Evolutionary conservation across 441 rosid species (phyloP), one percentile per base, ranked within the genome.

Genomic region (Adansonia rubrostipa): DNA sequence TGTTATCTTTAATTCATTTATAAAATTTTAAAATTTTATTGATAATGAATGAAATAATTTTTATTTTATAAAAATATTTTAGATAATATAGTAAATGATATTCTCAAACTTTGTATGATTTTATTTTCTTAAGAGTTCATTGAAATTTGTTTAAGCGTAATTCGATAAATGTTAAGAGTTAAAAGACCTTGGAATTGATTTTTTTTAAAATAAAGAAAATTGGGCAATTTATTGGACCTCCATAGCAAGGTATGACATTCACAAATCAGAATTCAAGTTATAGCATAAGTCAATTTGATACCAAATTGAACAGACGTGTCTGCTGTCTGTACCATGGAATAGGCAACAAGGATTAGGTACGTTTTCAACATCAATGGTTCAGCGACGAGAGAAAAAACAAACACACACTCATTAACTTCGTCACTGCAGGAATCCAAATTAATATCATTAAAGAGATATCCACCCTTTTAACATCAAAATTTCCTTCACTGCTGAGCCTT

Each of bases 321-420:
- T 28, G 67, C 33, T 53, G 19, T 40, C 36, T n/a, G 54, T 15
- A 15, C 48, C 13, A 36, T 58, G 14, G 48, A 36, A 44, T 19
- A 9, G 71, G 51, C 57, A 24, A 70, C 42, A 70, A 48, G 33
- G 73, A 11, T 69, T 14, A 24, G 40, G 74, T 24, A 24, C 22
- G 13, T 50, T 70, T 14, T 48, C 58, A 70, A 70, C 42, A 47
- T 22, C 36, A 69, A 15, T 58, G 53, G 71, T 44, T 17, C 42
- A 20, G 6, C 53, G 3, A 36, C 40, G 40, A 36, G 1, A 36
- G 4, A 36, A 4, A 36, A 22, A 51, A 51, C 6, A 47, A 22
- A 60, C 15, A 53, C 14, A 48, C 7, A n/a, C 9, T 50, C 45
- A 68, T 71, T 51, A 15, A 24, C 22, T 24, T 24, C 22, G 10